Evolutionary conservation across 257 asterid species (phyloP), one percentile per base, ranked within the genome.

Genomic region (Nicotiana obtusifolia): DNA sequence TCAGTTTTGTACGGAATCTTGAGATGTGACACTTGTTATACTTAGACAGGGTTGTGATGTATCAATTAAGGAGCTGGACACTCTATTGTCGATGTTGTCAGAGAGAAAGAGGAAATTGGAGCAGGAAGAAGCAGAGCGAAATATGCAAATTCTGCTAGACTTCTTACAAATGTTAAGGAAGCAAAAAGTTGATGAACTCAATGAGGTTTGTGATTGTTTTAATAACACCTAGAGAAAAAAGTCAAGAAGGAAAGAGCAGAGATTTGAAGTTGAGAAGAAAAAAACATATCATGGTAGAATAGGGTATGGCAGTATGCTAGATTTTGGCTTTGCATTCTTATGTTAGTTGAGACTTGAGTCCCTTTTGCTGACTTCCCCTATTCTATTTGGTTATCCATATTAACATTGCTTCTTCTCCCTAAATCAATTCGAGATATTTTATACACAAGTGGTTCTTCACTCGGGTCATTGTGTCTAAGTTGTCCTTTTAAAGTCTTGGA

Each of bases 111-210:
- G 94, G 87, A 90, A 88, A 78, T 64, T 93, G 88, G 97, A 93
- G 86, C 97, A 93, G 83, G 93, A 90, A 85, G 97, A 93, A 87
- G 91, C 97, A 59, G 97, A 93, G 88, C 89, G 93, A 89, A 92
- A 89, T 87, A 86, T 93, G 97, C 92, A 90, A 84, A 89, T 90
- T 87, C 81, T 93, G 86, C 89, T 87, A 84, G 97, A 91, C 81
- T 93, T 93, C 90, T 86, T 93, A 75, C 88, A 86, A 81, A 83
- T 88, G 87, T 86, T 91, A 85, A 90, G 86, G 91, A 90, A 88
- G 84, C 90, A 90, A 88, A 91, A 91, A 88, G 85, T 86, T 71
- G 88, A 86, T 75, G 95, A 88, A 80, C 94, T 93, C 81, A 90
- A 79, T 22, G 97, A 91, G 97, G 97, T 91, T 81, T 86, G 92